Evolutionary conservation across 805 yeast species (phyloP).

Genomic region (Blastobotrys parvus): DNA sequence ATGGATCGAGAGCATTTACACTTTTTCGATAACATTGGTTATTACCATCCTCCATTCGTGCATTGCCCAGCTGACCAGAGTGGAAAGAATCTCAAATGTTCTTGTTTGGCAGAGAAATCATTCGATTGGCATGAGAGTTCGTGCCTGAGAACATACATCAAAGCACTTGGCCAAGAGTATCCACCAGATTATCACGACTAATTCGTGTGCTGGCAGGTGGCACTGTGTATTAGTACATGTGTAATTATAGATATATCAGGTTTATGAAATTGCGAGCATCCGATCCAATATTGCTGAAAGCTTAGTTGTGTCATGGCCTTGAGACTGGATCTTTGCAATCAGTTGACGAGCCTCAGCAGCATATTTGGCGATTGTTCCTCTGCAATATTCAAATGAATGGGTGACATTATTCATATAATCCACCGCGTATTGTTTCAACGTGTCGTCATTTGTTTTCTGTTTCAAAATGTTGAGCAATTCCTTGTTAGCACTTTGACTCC

Average conservation of each 20-base stretch:
- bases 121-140: slow-evolving; percentile 31
- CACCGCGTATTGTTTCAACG: slow-evolving; percentile 44
- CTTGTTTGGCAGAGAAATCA: slow-evolving; percentile 33
- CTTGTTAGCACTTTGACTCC: slow-evolving; percentile 29
- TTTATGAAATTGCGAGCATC: slow-evolving; percentile 10
- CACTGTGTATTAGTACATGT: neutral
- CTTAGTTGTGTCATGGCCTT: slow-evolving; percentile 7
- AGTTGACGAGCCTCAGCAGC: slow-evolving; percentile 19
- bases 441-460: slow-evolving; percentile 42
- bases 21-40: slow-evolving; percentile 69
- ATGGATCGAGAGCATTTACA: slow-evolving; percentile 50
- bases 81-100: slow-evolving; percentile 41
- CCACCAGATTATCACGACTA: slow-evolving; percentile 3
- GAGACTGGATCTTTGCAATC: slow-evolving; percentile 9
- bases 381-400: slow-evolving; percentile 35
- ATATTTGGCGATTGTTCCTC: slow-evolving; percentile 25
- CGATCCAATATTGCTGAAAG: slow-evolving; percentile 12
- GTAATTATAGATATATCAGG: neutral
- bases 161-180: slow-evolving; percentile 20
- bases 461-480: slow-evolving; percentile 43
- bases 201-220: too few species aligned
- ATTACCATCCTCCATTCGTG: slow-evolving; percentile 53
- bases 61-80: slow-evolving; percentile 61
- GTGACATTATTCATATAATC: slow-evolving; percentile 35
- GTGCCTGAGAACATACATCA: slow-evolving; percentile 27